Base-by-base conservation (phyloP, 768 basidiomycete genomes). In the Phallus indusiatus region DNA sequence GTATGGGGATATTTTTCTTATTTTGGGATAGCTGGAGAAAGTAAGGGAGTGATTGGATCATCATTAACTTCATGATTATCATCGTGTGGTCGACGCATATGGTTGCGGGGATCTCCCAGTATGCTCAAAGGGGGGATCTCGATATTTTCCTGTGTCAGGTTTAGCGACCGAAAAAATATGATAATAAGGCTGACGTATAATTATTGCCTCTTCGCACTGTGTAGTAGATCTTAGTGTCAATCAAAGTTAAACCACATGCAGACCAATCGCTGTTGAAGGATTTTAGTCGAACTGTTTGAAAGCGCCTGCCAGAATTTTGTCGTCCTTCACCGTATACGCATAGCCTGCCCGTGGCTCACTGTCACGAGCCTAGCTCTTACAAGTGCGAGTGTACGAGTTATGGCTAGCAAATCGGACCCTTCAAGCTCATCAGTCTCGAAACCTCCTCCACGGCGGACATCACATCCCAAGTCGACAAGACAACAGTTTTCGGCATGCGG, bases 401-500 rank as follows among this genome's bases (percentile, higher is more conserved):
- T 53, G 57, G 18, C 61, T 52, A 49, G 48, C 16, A 61, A 61
- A 46, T 24, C 57, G 50, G 58, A 53, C 24, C 48, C 71, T 0
- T 61, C 69, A 16, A 67, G 73, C 62, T 70, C 2, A 0, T 61
- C 69, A 14, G 67, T 72, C 62, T 70, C 2, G 60, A 70, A 47
- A 51, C 73, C 58, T 65, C 56, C 49, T 62, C 72, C 24, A 69
- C 81, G 83, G 42, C 78, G 83, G 20, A 70, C 80, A 8, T 65
- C 78, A n/a, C 81, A 84, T 59, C 81, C 86, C 57, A 90, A 90
- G 69, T 88, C 88, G 28, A 79, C 83, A 1, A 75, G 88, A 61
- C 85, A 88, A 65, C 90, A 95, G 65, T 91, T 90, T 72, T 89
- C 88, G n/a, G 93, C 93, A 8, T 95, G 94, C 69, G 91, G 91